Percentiles rank a stretch among this genome's conserved stretches.
Evolutionary conservation across 805 yeast genomes (phyloP).

Genomic region (Candida awuae): DNA sequence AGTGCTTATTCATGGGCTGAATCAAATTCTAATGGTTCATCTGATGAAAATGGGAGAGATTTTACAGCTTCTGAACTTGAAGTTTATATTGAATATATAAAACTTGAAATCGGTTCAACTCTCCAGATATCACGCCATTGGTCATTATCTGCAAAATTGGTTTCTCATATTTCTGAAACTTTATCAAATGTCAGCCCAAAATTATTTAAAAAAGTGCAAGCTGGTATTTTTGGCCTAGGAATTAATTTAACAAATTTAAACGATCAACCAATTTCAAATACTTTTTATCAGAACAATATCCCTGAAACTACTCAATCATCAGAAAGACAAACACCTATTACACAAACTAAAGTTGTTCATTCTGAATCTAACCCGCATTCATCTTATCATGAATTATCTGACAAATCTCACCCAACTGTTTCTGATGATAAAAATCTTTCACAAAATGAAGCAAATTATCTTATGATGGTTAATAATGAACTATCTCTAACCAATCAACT

Average conservation of each 20-base stretch:
- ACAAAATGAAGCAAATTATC: too few species aligned
- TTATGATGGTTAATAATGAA: too few species aligned
- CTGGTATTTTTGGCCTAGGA: constrained; percentile 21
- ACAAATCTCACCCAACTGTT: too few species aligned
- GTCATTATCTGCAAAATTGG: constrained; percentile 40
- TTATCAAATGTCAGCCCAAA: constrained; percentile 35
- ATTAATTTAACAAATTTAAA: constrained; percentile 9
- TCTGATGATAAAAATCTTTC: too few species aligned
- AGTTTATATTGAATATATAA: constrained; percentile 40
- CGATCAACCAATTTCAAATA: not conserved
- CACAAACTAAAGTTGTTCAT: too few species aligned
- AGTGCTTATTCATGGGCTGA: constrained; percentile 49
- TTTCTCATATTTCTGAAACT: constrained; percentile 40
- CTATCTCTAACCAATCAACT: too few species aligned
- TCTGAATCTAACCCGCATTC: too few species aligned
- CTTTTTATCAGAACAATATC: not conserved
- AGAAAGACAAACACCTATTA: not conserved
- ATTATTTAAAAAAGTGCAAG: constrained; percentile 31
- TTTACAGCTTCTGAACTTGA: constrained; percentile 32
- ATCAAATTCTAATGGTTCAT: constrained; percentile 24
- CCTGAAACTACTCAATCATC: too few species aligned
- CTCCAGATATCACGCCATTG: constrained; percentile 44
- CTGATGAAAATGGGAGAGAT: constrained; percentile 5
- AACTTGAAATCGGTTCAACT: constrained; percentile 41
- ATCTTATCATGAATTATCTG: too few species aligned